These are phyloP conservation scores for Talaromyces sp. DNA, from an alignment of 2,329 filamentous ascomycete species.

Conservation along the genomic window DNA sequence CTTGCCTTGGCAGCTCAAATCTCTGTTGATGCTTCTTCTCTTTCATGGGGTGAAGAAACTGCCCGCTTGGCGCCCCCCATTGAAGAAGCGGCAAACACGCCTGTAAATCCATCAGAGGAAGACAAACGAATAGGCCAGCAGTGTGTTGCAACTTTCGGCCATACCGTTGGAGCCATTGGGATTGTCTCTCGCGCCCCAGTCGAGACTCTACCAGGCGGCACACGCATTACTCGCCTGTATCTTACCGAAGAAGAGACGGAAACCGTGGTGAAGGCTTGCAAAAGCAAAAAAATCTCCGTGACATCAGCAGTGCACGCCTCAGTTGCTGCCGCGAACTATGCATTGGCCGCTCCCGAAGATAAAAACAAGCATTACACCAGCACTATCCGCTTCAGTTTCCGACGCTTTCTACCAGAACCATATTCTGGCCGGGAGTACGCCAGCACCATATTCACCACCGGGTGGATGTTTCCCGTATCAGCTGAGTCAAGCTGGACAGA, in stretches of 20 bases:
- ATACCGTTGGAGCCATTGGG: slow-evolving; percentile 16
- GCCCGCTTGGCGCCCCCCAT: slow-evolving; percentile 15
- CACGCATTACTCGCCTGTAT: slow-evolving; percentile 9
- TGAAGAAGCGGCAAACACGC: slow-evolving; percentile 19
- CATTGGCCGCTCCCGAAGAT: slow-evolving; percentile 14
- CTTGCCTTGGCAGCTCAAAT: slow-evolving; percentile 14
- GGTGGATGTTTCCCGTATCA: slow-evolving; percentile 12
- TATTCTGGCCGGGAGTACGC: slow-evolving; percentile 20
- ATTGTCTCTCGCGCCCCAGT: slow-evolving; percentile 16
- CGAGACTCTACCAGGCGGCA: slow-evolving; percentile 15
- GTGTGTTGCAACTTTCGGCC: slow-evolving; percentile 13
- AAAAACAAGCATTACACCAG: slow-evolving; percentile 22
- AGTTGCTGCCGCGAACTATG: slow-evolving; percentile 23
- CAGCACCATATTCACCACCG: slow-evolving; percentile 10
- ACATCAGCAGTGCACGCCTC: slow-evolving; percentile 26
- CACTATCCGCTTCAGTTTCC: slow-evolving; percentile 23
- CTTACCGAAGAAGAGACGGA: slow-evolving; percentile 16
- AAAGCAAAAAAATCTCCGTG: slow-evolving; percentile 17
- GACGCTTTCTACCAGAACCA: slow-evolving; percentile 21
- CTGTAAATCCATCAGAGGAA: slow-evolving; percentile 1
- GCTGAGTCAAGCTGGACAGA: slow-evolving; percentile 12
- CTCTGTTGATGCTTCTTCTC: slow-evolving; percentile 13
- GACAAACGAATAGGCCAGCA: slow-evolving; percentile 12
- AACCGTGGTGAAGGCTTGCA: slow-evolving; percentile 13
- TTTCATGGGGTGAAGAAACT: slow-evolving; percentile 24